These are phyloP conservation scores for Scopulariopsis brevicaulis DNA, from an alignment of 2,329 filamentous ascomycete species.

Conservation along the genomic window DNA sequence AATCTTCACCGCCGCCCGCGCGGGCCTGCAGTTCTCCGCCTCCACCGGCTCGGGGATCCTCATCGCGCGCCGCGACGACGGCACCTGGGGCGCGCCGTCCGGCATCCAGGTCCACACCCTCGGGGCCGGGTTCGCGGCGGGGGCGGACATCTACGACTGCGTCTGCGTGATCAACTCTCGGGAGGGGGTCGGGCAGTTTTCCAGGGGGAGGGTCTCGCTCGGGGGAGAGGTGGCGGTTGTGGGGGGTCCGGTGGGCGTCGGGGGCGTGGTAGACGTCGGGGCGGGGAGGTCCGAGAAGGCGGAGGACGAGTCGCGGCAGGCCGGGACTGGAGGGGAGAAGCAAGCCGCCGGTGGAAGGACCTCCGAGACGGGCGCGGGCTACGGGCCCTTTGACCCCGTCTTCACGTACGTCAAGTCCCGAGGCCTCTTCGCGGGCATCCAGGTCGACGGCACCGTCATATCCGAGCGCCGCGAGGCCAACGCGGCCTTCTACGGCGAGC, in stretches of 20 bases:
- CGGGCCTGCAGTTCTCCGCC: constrained; percentile 54
- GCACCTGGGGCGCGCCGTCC: constrained; percentile 68
- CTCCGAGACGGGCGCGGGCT: constrained; percentile 7
- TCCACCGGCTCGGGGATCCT: constrained; percentile 56
- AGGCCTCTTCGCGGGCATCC: constrained; percentile 78
- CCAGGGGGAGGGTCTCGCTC: constrained; percentile 61
- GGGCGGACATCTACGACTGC: constrained; percentile 82
- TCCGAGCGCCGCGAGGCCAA: constrained; percentile 85
- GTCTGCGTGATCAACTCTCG: constrained; percentile 76
- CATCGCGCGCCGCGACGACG: constrained; percentile 49
- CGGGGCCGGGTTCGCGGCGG: constrained; percentile 68
- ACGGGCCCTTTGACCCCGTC: constrained; percentile 23
- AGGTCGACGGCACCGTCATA: constrained; percentile 77
- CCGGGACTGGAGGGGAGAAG: constrained; percentile 26
- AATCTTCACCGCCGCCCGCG: constrained; percentile 61
- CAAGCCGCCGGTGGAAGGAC: background rate
- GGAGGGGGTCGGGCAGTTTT: constrained; percentile 67
- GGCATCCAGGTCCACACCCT: constrained; percentile 75
- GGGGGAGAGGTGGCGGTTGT: constrained; percentile 70
- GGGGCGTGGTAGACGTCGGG: constrained; percentile 57
- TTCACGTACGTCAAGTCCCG: constrained; percentile 74
- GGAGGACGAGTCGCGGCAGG: background rate
- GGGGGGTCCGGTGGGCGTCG: constrained; percentile 58
- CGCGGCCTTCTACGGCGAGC: constrained; percentile 69
- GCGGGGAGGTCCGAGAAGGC: constrained; percentile 7